Base-by-base conservation (phyloP, 768 basidiomycete genomes). In the Mycena galopus region DNA sequence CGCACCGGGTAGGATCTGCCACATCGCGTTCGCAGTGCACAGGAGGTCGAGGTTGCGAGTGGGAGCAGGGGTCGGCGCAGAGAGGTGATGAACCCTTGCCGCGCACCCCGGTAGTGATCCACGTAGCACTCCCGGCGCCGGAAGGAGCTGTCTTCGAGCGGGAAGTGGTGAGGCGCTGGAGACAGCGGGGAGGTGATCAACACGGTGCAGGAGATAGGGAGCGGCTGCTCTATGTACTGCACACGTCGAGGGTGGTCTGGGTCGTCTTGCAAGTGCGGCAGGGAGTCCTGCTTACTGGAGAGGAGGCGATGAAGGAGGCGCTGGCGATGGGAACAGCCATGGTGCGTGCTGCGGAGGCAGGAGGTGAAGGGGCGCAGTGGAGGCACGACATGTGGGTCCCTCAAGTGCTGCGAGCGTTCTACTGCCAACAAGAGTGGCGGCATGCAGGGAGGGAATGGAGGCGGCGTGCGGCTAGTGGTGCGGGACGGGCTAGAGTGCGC, bases 21-120 rank as follows among this genome's bases (percentile, higher is more conserved):
- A 58, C 27, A 44, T 32, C 60, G 19, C 29, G 60, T 61, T 62
- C 60, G 44, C 30, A 19, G 60, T 62, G 44, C n/a, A 29, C 42
- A 17, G 39, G 39, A 47, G 60, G 60, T 23, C 16, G 60, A 47
- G 21, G 42, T 30, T 62, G 30, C 29, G 60, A 47, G 37, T 25
- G n/a, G 35, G 14, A 14, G 35, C 35, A 10, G 6, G 35, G 1
- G 35, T 37, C 6, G 35, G 35, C 6, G 4, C 35, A 37, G 35
- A 37, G 35, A 4, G 16, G 10, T 9, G 35, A 16, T 37, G 4
- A 2, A 37, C 35, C 1, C 35, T 37, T 14, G 35, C 35, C 14
- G 35, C 9, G 35, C 35, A 37, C 14, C 14, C 35, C 35, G 10
- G 35, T 37, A 14, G 35, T 37, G 35, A 9, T 37, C 35, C 35